phyloP scores from a whole-genome alignment of 148 eudicot species.

The Spergularia bocconei region DNA sequence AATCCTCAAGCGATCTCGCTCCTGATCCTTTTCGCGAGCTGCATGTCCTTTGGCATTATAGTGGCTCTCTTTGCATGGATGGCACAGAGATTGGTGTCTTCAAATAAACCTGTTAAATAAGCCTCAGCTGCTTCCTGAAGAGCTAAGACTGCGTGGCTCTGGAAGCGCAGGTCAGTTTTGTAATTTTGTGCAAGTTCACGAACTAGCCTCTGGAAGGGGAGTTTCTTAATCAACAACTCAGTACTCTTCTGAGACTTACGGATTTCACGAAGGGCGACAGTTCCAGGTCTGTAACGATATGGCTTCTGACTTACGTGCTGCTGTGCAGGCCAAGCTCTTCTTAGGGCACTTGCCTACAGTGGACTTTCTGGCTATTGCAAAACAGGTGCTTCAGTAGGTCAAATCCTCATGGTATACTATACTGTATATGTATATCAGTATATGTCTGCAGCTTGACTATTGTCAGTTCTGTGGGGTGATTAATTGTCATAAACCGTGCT shows the following conservation, averaged over 20 bases:
- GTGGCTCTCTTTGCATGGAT: constrained; percentile 59
- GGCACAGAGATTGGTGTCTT: constrained; percentile 53
- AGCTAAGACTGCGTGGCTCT: constrained; percentile 58
- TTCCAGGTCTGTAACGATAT: constrained; percentile 67
- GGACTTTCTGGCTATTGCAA: constrained; percentile 51
- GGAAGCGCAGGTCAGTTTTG: constrained; percentile 59
- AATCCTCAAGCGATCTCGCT: constrained; percentile 44
- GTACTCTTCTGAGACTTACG: constrained; percentile 53
- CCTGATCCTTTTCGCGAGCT: constrained; percentile 56
- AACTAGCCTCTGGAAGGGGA: constrained; percentile 61
- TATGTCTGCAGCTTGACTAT: background rate
- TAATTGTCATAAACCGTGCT: background rate
- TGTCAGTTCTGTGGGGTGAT: no score
- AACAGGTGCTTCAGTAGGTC: no score
- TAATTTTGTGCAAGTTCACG: constrained; percentile 62
- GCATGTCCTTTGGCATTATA: constrained; percentile 57
- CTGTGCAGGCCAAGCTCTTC: constrained; percentile 65
- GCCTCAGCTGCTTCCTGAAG: constrained; percentile 60
- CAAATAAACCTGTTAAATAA: constrained; percentile 44
- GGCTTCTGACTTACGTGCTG: constrained; percentile 79
- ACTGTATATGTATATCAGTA: no score
- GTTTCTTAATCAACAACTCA: constrained; percentile 57
- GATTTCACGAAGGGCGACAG: constrained; percentile 63
- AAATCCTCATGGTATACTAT: no score
- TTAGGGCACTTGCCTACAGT: constrained; percentile 64